These are phyloP conservation scores for Rhizomucor miehei DNA, from an alignment of 371 early-diverging fungal genomes.

Conservation along the genomic window DNA sequence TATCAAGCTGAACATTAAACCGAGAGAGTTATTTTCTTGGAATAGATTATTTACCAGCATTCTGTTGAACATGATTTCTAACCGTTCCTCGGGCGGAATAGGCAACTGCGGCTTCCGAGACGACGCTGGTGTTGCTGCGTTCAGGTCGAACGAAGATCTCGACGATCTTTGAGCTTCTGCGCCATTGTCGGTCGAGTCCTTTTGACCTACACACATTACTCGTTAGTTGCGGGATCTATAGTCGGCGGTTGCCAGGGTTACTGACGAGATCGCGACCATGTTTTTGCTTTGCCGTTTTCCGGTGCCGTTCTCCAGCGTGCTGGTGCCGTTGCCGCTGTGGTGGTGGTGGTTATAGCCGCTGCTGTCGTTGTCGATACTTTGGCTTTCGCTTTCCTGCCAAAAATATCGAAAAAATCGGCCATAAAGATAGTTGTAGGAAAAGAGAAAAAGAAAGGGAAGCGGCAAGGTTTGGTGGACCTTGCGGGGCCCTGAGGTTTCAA, in stretches of 20 bases:
- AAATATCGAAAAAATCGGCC: constrained; percentile 29
- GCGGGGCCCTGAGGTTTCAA: too few species aligned
- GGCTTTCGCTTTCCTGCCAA: constrained; percentile 15
- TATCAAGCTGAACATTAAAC: neutral
- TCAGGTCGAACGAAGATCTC: neutral
- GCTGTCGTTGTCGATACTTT: neutral
- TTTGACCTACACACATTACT: too few species aligned
- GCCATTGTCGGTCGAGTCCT: neutral
- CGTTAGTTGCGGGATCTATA: too few species aligned
- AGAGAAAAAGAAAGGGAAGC: neutral
- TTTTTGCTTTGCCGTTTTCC: too few species aligned
- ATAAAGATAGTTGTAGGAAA: constrained; percentile 4
- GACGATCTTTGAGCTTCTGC: constrained; percentile 5
- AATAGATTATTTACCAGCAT: constrained; percentile 33
- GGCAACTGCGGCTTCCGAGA: constrained; percentile 9
- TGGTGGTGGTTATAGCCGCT: too few species aligned
- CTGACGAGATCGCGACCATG: too few species aligned
- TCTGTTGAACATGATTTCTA: constrained; percentile 32
- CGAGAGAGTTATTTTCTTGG: neutral
- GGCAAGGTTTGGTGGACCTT: neutral
- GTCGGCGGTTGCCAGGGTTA: too few species aligned
- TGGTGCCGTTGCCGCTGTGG: too few species aligned
- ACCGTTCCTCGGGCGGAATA: constrained; percentile 26
- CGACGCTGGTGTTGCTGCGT: constrained; percentile 4
- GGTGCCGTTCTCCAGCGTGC: too few species aligned